Conservation (phyloP, 441 rosid genomes). For the Bruguiera hainesii region DNA sequence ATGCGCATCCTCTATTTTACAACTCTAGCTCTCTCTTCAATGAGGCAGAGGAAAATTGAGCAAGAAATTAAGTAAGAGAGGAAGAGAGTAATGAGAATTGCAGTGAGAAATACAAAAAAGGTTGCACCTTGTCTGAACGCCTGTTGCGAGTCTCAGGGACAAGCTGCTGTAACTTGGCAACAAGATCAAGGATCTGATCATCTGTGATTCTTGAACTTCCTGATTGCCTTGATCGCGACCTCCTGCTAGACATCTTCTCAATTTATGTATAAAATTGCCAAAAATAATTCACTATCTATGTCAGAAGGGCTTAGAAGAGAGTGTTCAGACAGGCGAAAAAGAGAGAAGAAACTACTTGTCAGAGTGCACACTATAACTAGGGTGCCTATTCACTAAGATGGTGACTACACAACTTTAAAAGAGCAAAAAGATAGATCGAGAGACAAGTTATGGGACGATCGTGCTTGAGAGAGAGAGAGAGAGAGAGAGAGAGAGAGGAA, state of each 20-base stretch:
- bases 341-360: not conserved
- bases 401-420: not conserved
- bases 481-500: not conserved
- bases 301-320: not conserved
- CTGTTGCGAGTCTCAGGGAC: slow-evolving; percentile 67
- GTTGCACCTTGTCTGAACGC: slow-evolving; percentile 57
- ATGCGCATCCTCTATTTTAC: no score
- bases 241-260: slow-evolving; percentile 65
- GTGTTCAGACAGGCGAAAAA: not conserved
- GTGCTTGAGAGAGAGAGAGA: not conserved
- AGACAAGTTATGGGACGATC: slow-evolving; percentile 22
- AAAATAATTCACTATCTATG: not conserved
- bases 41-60: no score
- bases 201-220: slow-evolving; percentile 68
- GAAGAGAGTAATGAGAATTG: no score
- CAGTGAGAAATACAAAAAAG: not conserved
- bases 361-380: no score
- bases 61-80: no score
- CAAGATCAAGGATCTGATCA: slow-evolving; percentile 87
- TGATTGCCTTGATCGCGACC: slow-evolving; percentile 62
- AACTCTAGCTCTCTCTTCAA: no score
- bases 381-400: not conserved
- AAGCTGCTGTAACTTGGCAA: slow-evolving; percentile 73
- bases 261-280: not conserved
- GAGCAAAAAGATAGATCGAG: not conserved